Percentiles rank a stretch among this genome's conserved stretches.
phyloP scores from a whole-genome alignment of 2,329 filamentous ascomycete species.

The Lachnellula occidentalis region DNA sequence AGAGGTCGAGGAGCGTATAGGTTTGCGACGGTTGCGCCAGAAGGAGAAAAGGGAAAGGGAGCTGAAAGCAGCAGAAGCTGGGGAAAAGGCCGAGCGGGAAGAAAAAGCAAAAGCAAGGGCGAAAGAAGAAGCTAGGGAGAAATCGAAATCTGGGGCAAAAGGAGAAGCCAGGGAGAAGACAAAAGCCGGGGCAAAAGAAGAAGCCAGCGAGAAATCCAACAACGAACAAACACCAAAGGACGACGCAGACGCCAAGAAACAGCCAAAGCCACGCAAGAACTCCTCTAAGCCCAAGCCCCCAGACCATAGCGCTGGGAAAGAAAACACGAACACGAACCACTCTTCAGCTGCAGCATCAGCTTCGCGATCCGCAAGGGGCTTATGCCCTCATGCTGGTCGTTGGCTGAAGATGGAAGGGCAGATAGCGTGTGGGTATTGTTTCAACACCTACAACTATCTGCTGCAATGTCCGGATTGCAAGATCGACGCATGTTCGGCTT shows the following conservation, averaged over 20 bases:
- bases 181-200: not conserved
- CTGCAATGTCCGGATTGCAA: slow-evolving; percentile 19
- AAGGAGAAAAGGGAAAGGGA: not conserved
- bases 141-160: too few relatives aligned
- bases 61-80: slow-evolving; percentile 5
- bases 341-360: not conserved
- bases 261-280: not conserved
- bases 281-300: not conserved
- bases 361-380: slow-evolving; percentile 1
- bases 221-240: slow-evolving; percentile 11
- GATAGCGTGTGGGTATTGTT: slow-evolving; percentile 14
- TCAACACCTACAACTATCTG: slow-evolving; percentile 14
- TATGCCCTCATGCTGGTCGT: slow-evolving; percentile 15
- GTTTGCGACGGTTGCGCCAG: not conserved
- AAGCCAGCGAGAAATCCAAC: slow-evolving; percentile 8
- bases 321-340: too few relatives aligned
- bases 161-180: slow-evolving; percentile 11
- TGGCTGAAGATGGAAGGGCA: slow-evolving; percentile 20
- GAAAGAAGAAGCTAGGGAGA: slow-evolving; percentile 8
- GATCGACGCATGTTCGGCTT: slow-evolving; percentile 19
- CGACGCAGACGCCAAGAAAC: slow-evolving; percentile 3
- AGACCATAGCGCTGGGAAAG: not conserved
- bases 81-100: slow-evolving; percentile 9
- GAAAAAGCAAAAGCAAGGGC: not conserved
- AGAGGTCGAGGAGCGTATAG: slow-evolving; percentile 7